Evolutionary conservation across 148 eudicot species (phyloP).

Genomic region (Dysphania ambrosioides): DNA sequence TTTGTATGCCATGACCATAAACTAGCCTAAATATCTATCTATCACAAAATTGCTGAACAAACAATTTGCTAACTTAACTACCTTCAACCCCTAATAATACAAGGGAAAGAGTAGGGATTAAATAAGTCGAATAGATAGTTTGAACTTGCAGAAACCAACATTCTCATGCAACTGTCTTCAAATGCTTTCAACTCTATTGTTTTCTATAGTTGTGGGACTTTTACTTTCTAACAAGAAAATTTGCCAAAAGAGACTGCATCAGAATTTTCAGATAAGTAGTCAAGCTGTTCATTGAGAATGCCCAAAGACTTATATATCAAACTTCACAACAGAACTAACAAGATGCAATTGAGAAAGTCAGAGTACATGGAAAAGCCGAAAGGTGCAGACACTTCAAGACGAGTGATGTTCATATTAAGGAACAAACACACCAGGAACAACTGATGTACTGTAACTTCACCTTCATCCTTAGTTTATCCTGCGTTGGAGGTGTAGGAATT

Average conservation of each 20-base stretch:
- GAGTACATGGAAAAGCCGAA: neutral
- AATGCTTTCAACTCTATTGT: conserved; percentile 26
- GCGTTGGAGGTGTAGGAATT: too few species aligned
- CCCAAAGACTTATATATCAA: neutral
- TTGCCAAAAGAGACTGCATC: too few species aligned
- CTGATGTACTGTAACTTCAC: conserved; percentile 8
- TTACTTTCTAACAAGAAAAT: neutral
- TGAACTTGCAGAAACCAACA: neutral
- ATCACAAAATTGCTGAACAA: neutral
- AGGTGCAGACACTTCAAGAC: neutral
- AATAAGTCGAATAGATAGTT: neutral
- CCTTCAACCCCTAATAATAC: neutral
- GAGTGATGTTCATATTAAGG: neutral
- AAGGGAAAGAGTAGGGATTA: neutral
- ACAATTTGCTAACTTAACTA: neutral
- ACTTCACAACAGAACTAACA: neutral
- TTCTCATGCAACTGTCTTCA: conserved; percentile 11
- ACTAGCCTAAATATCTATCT: neutral
- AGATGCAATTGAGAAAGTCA: neutral
- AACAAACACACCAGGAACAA: neutral
- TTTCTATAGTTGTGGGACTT: neutral
- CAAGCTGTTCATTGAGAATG: neutral
- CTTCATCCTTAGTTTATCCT: too few species aligned
- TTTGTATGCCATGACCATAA: neutral
- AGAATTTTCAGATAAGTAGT: too few species aligned